phyloP scores from a whole-genome alignment of 208 protist species.

The Balamuthia mandrillaris region DNA sequence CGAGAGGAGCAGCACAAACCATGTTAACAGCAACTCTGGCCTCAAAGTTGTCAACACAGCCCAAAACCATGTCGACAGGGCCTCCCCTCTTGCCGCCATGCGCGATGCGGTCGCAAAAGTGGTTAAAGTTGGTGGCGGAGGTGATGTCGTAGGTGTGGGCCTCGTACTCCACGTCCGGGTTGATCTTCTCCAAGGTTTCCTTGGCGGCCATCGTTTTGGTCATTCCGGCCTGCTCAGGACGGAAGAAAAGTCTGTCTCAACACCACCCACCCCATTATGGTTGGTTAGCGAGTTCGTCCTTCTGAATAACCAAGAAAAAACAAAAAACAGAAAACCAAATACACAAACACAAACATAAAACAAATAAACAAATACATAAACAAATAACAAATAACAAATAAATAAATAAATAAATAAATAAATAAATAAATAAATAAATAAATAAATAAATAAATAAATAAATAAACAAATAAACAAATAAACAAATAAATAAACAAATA shows the following conservation, averaged over 20 bases:
- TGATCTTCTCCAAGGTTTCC: constrained; percentile 81
- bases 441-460: too few relatives aligned
- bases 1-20: background rate
- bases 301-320: background rate
- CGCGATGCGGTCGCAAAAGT: constrained; percentile 77
- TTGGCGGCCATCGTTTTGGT: constrained; percentile 87
- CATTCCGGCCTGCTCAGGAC: constrained; percentile 89
- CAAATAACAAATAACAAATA: too few relatives aligned
- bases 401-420: too few relatives aligned
- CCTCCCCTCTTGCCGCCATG: constrained; percentile 42
- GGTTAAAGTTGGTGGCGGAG: constrained; percentile 81
- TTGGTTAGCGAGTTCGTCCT: background rate
- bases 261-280: background rate
- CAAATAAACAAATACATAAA: too few relatives aligned
- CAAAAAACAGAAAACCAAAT: background rate
- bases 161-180: constrained; percentile 92
- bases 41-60: constrained; percentile 95
- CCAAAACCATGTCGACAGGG: constrained; percentile 85
- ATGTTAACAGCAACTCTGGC: constrained; percentile 91
- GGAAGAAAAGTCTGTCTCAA: constrained; percentile 83
- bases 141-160: constrained; percentile 88
- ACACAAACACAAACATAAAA: too few relatives aligned
- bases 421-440: too few relatives aligned
- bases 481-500: too few relatives aligned
- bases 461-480: too few relatives aligned